A percentile compares a stretch with the other conserved stretches of the same genome.
Evolutionary conservation across 768 basidiomycete genomes (phyloP).

Genomic region (Pholiota microspora): DNA sequence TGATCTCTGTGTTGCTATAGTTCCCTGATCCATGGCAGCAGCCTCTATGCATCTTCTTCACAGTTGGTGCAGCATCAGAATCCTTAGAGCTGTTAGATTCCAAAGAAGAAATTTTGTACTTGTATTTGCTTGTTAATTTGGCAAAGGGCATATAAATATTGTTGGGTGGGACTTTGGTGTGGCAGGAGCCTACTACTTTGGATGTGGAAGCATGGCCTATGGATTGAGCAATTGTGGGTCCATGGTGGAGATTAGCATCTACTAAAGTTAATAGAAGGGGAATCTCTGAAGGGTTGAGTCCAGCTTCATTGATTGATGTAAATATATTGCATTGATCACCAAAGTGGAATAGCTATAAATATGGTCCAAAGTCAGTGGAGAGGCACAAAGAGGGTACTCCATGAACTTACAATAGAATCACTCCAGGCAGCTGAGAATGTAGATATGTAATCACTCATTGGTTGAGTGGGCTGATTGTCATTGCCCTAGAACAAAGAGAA

Average conservation of each 20-base stretch:
- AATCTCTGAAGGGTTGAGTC: neutral
- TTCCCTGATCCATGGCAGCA: conserved; percentile 9
- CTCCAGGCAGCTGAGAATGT: neutral
- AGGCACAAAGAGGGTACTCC: too few species aligned
- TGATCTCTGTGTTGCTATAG: conserved; percentile 2
- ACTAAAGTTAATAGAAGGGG: conserved; percentile 1
- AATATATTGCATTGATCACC: neutral
- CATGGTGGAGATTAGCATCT: conserved; percentile 7
- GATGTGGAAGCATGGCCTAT: conserved; percentile 3
- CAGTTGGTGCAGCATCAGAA: neutral
- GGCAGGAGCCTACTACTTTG: conserved; percentile 10
- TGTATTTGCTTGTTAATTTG: conserved; percentile 5
- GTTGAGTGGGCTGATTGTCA: neutral
- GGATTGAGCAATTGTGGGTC: conserved; percentile 3
- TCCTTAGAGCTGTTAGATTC: neutral
- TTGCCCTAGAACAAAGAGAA: too few species aligned
- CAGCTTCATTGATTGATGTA: neutral
- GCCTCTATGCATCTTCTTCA: conserved; percentile 6
- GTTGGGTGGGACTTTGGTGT: too few species aligned
- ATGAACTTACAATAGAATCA: neutral
- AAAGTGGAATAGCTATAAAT: neutral
- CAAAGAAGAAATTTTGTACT: neutral
- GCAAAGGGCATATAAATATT: neutral
- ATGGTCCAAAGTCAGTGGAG: neutral
- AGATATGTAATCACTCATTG: neutral